Evolutionary conservation across 2,329 filamentous ascomycete species (phyloP).

Genomic region (Alternaria postmessia): DNA sequence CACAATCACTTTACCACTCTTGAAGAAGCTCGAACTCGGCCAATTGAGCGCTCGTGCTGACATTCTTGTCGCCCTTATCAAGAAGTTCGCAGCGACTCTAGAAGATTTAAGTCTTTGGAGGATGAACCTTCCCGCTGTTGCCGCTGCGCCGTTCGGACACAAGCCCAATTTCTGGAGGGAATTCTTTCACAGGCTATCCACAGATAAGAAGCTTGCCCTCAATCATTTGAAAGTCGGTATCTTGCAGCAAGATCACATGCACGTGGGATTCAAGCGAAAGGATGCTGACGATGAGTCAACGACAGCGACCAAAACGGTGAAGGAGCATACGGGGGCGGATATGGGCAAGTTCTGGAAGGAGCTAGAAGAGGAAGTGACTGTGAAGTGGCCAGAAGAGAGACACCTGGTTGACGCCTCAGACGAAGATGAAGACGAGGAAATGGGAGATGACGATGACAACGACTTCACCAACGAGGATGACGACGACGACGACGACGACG

Average conservation of each 20-base stretch:
- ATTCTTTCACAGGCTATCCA: constrained; percentile 25
- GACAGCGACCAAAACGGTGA: background rate
- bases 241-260: constrained; percentile 22
- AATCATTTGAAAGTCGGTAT: constrained; percentile 27
- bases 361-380: constrained; percentile 20
- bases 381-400: constrained; percentile 24
- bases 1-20: constrained; percentile 20
- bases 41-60: constrained; percentile 20
- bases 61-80: constrained; percentile 21
- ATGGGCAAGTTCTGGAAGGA: constrained; percentile 24
- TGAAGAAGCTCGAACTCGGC: constrained; percentile 37
- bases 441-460: constrained; percentile 22
- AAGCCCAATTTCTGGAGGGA: constrained; percentile 31
- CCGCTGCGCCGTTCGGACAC: constrained; percentile 5
- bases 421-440: constrained; percentile 20
- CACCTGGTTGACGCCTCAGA: background rate
- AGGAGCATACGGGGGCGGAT: constrained; percentile 22
- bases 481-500: constrained; percentile 1
- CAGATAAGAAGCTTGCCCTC: constrained; percentile 20
- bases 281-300: background rate
- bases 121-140: constrained; percentile 38
- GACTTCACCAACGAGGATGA: constrained; percentile 9
- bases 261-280: constrained; percentile 22
- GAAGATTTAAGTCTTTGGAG: constrained; percentile 58
- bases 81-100: constrained; percentile 58